These are phyloP conservation scores for Comarum palustre DNA, from an alignment of 306 rosid genomes.

Conservation along the genomic window DNA sequence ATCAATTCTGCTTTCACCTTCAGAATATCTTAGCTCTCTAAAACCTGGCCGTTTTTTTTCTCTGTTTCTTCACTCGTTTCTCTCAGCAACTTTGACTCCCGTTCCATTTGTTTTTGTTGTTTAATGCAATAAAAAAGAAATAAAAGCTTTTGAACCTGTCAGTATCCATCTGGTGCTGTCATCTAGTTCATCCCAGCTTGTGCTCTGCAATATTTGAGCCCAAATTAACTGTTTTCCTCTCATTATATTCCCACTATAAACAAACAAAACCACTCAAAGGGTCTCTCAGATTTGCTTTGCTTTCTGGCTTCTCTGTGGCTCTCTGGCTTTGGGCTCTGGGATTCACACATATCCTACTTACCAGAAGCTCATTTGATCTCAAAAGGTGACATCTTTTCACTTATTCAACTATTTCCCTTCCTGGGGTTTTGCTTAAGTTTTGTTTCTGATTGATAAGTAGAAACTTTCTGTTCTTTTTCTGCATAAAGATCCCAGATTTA, in stretches of 20 bases:
- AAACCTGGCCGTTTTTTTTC: slow-evolving; percentile 1
- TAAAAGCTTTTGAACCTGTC: slow-evolving; percentile 12
- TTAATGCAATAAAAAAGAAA: background rate
- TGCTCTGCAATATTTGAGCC: slow-evolving; percentile 21
- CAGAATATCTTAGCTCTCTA: slow-evolving; percentile 19
- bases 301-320: background rate
- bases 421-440: slow-evolving; percentile 18
- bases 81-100: slow-evolving; percentile 15
- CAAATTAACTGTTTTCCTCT: slow-evolving; percentile 11
- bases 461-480: slow-evolving; percentile 9
- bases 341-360: slow-evolving; percentile 19
- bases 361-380: slow-evolving; percentile 25
- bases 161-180: slow-evolving; percentile 32
- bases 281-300: slow-evolving; percentile 23
- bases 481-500: slow-evolving; percentile 21
- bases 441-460: background rate
- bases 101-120: background rate
- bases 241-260: background rate
- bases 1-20: background rate
- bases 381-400: slow-evolving; percentile 26
- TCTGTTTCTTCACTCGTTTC: background rate
- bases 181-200: slow-evolving; percentile 30
- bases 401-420: slow-evolving; percentile 14
- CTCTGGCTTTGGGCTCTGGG: background rate
- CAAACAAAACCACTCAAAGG: background rate